Conservation (phyloP, 2,329 filamentous ascomycete genomes). For the Fusarium chlamydosporum region DNA sequence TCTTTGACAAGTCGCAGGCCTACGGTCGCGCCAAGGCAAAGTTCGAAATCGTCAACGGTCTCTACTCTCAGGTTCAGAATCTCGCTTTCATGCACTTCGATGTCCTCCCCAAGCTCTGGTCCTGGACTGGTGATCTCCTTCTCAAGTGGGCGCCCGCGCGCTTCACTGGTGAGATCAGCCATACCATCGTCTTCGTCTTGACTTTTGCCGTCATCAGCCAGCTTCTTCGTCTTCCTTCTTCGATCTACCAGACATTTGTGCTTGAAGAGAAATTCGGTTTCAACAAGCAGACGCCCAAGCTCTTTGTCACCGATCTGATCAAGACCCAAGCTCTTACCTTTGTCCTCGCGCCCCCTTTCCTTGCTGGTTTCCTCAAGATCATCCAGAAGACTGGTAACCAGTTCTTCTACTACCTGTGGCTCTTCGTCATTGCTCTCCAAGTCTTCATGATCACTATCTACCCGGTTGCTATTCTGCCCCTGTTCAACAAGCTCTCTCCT, state of each 20-base stretch:
- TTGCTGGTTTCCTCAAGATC: constrained; percentile 92
- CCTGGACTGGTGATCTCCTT: constrained; percentile 80
- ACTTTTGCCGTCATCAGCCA: constrained; percentile 87
- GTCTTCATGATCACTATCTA: constrained; percentile 97
- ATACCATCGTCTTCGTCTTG: constrained; percentile 93
- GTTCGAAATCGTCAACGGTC: constrained; percentile 83
- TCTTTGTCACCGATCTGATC: constrained; percentile 91
- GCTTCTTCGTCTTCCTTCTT: constrained; percentile 81
- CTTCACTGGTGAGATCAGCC: constrained; percentile 92
- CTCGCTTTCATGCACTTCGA: constrained; percentile 91
- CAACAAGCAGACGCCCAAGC: constrained; percentile 94
- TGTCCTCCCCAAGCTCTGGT: constrained; percentile 91
- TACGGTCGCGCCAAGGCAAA: constrained; percentile 97
- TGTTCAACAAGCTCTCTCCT: constrained; percentile 98
- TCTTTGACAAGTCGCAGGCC: constrained; percentile 95
- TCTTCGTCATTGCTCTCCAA: constrained; percentile 90
- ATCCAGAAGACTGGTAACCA: constrained; percentile 92
- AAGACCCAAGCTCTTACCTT: constrained; percentile 89
- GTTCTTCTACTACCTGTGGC: constrained; percentile 99
- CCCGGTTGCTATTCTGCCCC: constrained; percentile 90
- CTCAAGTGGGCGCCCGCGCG: constrained; percentile 79
- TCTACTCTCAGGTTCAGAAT: constrained; percentile 91
- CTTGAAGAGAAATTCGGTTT: constrained; percentile 98
- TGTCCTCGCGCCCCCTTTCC: constrained; percentile 85
- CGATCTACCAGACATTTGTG: constrained; percentile 94